A percentile compares a stretch with the other conserved stretches of the same genome.
phyloP scores from a whole-genome alignment of 2,329 filamentous ascomycete genomes.

The Verticillium nubilum region DNA sequence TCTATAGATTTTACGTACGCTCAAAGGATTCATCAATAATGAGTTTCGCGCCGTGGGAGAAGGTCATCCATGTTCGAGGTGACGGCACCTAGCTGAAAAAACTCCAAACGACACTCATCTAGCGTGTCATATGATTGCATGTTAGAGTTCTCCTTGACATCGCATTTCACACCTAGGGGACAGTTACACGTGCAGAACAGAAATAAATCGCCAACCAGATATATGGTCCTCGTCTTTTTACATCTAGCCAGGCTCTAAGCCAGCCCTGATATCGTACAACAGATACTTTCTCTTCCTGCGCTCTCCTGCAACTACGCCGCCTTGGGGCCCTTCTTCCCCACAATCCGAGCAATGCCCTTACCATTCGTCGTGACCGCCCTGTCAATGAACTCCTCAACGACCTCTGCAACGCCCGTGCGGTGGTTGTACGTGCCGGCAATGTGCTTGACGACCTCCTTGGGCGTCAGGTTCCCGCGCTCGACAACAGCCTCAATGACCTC shows the following conservation, averaged over 20 bases:
- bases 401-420: conserved; percentile 64
- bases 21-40: no score
- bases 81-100: no score
- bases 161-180: no score
- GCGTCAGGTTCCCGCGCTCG: conserved; percentile 29
- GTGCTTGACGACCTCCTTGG: conserved; percentile 55
- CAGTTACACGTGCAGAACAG: no score
- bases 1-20: no score
- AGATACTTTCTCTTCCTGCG: neutral
- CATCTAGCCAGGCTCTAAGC: neutral
- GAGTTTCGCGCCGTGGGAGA: no score
- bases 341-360: neutral
- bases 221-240: neutral
- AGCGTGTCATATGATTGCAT: no score
- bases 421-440: conserved; percentile 54
- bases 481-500: conserved; percentile 46
- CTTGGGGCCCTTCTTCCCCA: neutral
- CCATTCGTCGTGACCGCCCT: conserved; percentile 48
- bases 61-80: no score
- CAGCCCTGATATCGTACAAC: neutral
- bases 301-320: neutral
- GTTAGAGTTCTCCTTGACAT: no score
- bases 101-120: no score
- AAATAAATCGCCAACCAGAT: neutral
- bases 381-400: conserved; percentile 62